Conservation (phyloP, 345 rosid genomes). For the Adansonia digitata region DNA sequence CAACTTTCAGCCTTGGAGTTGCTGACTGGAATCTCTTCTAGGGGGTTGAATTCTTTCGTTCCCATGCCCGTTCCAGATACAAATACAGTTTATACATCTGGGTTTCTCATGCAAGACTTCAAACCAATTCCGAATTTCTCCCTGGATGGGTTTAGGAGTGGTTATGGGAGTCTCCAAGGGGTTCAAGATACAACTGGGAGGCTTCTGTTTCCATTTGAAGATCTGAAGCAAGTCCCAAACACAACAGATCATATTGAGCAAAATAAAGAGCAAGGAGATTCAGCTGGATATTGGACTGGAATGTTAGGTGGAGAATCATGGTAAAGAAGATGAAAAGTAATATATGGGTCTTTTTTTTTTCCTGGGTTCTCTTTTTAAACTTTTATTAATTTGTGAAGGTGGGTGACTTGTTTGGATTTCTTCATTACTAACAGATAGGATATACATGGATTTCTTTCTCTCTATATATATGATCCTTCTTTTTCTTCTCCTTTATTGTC, state of each 20-base stretch:
- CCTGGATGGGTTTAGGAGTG: constrained; percentile 62
- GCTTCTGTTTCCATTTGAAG: constrained; percentile 86
- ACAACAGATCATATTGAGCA: constrained; percentile 34
- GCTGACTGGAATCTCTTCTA: constrained; percentile 53
- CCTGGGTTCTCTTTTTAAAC: constrained; percentile 13
- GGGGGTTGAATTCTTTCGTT: constrained; percentile 60
- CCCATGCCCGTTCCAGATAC: constrained; percentile 64
- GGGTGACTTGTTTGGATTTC: constrained; percentile 42
- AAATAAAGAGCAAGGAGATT: constrained; percentile 44
- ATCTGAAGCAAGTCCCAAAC: constrained; percentile 71
- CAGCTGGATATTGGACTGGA: constrained; percentile 86
- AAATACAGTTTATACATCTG: constrained; percentile 38
- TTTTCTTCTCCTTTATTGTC: neutral
- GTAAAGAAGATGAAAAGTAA: constrained; percentile 40
- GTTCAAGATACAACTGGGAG: constrained; percentile 51
- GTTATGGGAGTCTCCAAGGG: constrained; percentile 40
- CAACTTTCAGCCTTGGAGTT: constrained; percentile 68
- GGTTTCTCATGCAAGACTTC: constrained; percentile 68
- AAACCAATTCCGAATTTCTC: constrained; percentile 75
- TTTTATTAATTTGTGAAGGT: constrained; percentile 26
- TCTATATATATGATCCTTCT: neutral
- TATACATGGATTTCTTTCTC: constrained; percentile 22
- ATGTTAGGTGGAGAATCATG: constrained; percentile 94
- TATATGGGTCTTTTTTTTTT: constrained; percentile 20
- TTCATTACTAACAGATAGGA: constrained; percentile 37